These are phyloP conservation scores for Kodamaea jinghongensis DNA, from an alignment of 805 yeast species.

Conservation along the genomic window DNA sequence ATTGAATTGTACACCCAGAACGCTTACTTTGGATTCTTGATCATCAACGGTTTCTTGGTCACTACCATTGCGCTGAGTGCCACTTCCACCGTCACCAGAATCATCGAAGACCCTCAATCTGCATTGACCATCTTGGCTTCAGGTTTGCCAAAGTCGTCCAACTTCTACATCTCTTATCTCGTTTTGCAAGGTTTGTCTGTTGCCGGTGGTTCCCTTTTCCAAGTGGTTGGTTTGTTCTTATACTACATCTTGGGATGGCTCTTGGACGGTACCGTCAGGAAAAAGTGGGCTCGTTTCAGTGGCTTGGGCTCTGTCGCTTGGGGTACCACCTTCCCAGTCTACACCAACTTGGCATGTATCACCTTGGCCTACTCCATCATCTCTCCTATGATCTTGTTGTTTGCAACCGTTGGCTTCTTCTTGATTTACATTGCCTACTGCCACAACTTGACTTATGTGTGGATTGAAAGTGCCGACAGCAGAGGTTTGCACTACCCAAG, in stretches of 20 bases:
- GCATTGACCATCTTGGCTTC: conserved; percentile 76
- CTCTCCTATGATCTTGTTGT: conserved; percentile 78
- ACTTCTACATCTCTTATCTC: conserved; percentile 83
- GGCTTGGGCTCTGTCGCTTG: conserved; percentile 53
- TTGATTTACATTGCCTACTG: conserved; percentile 73
- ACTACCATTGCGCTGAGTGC: conserved; percentile 82
- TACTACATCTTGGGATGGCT: conserved; percentile 56
- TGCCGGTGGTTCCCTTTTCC: conserved; percentile 74
- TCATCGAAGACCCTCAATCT: conserved; percentile 58
- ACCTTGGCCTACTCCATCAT: conserved; percentile 66
- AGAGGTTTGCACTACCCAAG: conserved; percentile 85
- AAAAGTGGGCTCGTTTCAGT: conserved; percentile 60
- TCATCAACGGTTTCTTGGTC: conserved; percentile 83
- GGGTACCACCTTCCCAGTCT: conserved; percentile 80
- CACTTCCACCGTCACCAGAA: conserved; percentile 71
- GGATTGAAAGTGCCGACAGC: conserved; percentile 63
- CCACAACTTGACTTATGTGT: conserved; percentile 74
- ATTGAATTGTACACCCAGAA: conserved; percentile 81
- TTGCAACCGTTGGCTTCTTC: conserved; percentile 67
- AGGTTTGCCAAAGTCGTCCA: conserved; percentile 85
- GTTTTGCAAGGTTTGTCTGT: conserved; percentile 76
- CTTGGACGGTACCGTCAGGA: conserved; percentile 64
- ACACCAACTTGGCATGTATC: conserved; percentile 68
- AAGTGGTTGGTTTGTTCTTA: conserved; percentile 57
- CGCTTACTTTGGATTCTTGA: conserved; percentile 89